These are phyloP conservation scores for Xylaria sp. DNA, from an alignment of 2,329 filamentous ascomycete species.

Conservation along the genomic window DNA sequence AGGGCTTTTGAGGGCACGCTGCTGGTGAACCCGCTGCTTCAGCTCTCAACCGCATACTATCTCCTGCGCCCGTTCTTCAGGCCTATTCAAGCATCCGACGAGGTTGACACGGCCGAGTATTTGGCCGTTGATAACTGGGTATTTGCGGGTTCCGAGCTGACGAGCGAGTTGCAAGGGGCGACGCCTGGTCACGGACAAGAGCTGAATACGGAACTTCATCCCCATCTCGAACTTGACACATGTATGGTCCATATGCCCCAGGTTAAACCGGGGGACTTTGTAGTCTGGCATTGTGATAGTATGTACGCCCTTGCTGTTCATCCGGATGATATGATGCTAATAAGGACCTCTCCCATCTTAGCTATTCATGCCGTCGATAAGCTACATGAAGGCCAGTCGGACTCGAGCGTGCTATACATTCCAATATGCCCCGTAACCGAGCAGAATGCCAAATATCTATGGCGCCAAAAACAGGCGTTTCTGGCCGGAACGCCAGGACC, in stretches of 20 bases:
- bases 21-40: constrained; percentile 72
- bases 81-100: constrained; percentile 38
- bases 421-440: constrained; percentile 78
- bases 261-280: constrained; percentile 68
- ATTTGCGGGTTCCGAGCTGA: constrained; percentile 45
- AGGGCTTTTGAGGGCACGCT: constrained; percentile 73
- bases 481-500: constrained; percentile 60
- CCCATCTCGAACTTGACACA: constrained; percentile 60
- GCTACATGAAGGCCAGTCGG: constrained; percentile 62
- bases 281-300: constrained; percentile 80
- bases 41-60: constrained; percentile 71
- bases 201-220: constrained; percentile 58
- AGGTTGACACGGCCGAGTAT: constrained; percentile 39
- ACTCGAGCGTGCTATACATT: constrained; percentile 86
- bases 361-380: constrained; percentile 79
- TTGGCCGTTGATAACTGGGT: constrained; percentile 56
- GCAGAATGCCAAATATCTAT: constrained; percentile 65
- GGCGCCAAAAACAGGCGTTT: constrained; percentile 66
- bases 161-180: constrained; percentile 63
- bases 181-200: constrained; percentile 65
- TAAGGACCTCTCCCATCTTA: constrained; percentile 9
- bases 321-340: constrained; percentile 7
- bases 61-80: constrained; percentile 81
- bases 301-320: constrained; percentile 28
- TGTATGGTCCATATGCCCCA: constrained; percentile 68